Conservation (phyloP, 768 basidiomycete genomes). For the Strobilomyces dryophilus region DNA sequence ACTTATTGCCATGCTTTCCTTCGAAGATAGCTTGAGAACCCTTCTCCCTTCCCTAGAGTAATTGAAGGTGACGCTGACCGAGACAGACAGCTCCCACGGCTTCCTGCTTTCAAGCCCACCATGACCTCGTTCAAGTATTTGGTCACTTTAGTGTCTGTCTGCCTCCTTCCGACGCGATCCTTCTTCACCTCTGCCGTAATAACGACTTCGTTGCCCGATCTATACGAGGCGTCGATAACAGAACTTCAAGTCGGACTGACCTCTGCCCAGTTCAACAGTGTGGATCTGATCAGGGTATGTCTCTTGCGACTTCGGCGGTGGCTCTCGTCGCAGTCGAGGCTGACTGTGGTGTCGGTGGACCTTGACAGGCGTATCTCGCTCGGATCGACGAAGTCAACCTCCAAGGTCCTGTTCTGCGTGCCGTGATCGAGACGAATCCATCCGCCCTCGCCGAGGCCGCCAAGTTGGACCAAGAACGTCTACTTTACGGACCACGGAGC, state of each 20-base stretch:
- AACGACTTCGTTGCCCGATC: constrained; percentile 31
- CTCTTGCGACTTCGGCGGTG: no score
- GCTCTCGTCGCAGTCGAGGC: not conserved
- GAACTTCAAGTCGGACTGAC: constrained; percentile 37
- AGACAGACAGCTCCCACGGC: no score
- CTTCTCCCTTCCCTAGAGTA: no score
- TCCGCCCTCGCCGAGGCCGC: constrained; percentile 34
- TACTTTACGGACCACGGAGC: constrained; percentile 25
- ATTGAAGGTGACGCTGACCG: no score
- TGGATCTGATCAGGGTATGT: constrained; percentile 37
- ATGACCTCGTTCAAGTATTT: constrained; percentile 6
- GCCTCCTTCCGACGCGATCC: constrained; percentile 3
- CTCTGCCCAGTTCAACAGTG: constrained; percentile 34
- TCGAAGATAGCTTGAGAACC: no score
- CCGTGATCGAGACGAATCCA: constrained; percentile 39
- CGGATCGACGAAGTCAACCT: constrained; percentile 43
- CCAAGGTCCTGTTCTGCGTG: constrained; percentile 34
- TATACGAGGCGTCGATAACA: constrained; percentile 38
- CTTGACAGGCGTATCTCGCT: constrained; percentile 36
- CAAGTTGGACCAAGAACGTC: constrained; percentile 32
- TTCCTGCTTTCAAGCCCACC: not conserved
- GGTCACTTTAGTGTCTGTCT: constrained; percentile 5
- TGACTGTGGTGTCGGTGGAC: not conserved
- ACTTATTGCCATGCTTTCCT: no score
- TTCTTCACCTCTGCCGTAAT: constrained; percentile 8